phyloP scores from a whole-genome alignment of 2,329 filamentous ascomycete genomes.

The Biscogniauxia marginata region DNA sequence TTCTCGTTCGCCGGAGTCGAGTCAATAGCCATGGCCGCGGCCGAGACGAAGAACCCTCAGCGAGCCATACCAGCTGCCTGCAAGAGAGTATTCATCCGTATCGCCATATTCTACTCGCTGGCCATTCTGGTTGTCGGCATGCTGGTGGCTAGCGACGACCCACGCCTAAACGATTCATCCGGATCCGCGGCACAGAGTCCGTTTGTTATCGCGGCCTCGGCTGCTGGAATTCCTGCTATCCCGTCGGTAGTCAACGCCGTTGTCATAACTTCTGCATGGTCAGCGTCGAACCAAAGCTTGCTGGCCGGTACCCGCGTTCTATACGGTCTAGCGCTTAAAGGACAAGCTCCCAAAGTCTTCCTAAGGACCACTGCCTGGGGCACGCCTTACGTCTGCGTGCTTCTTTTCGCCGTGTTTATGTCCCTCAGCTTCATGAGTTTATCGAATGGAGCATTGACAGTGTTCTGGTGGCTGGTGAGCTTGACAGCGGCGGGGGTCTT shows the following conservation, averaged over 20 bases:
- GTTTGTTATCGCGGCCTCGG: slow-evolving; percentile 70
- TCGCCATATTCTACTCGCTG: slow-evolving; percentile 58
- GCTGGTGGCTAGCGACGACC: slow-evolving; percentile 55
- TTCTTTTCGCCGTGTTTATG: slow-evolving; percentile 54
- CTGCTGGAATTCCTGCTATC: slow-evolving; percentile 65
- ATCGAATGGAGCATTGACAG: slow-evolving; percentile 56
- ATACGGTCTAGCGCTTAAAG: slow-evolving; percentile 58
- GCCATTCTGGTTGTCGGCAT: slow-evolving; percentile 58
- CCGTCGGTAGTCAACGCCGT: slow-evolving; percentile 75
- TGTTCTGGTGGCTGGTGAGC: slow-evolving; percentile 65
- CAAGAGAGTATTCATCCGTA: slow-evolving; percentile 56
- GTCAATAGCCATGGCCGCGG: slow-evolving; percentile 53
- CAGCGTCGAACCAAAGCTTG: slow-evolving; percentile 66
- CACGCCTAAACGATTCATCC: slow-evolving; percentile 43
- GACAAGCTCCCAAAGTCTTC: slow-evolving; percentile 57
- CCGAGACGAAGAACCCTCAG: slow-evolving; percentile 53
- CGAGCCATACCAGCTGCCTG: slow-evolving; percentile 47
- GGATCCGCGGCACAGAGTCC: slow-evolving; percentile 52
- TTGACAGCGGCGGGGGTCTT: slow-evolving; percentile 62
- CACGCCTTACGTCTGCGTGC: slow-evolving; percentile 57
- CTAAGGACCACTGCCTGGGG: slow-evolving; percentile 50
- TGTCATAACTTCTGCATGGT: slow-evolving; percentile 70
- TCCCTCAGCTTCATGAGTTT: slow-evolving; percentile 58
- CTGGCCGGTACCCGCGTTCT: slow-evolving; percentile 58
- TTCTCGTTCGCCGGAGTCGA: slow-evolving; percentile 51